Conservation (phyloP, 192 early-diverging fungal species). For the Umbelopsis isabellina region DNA sequence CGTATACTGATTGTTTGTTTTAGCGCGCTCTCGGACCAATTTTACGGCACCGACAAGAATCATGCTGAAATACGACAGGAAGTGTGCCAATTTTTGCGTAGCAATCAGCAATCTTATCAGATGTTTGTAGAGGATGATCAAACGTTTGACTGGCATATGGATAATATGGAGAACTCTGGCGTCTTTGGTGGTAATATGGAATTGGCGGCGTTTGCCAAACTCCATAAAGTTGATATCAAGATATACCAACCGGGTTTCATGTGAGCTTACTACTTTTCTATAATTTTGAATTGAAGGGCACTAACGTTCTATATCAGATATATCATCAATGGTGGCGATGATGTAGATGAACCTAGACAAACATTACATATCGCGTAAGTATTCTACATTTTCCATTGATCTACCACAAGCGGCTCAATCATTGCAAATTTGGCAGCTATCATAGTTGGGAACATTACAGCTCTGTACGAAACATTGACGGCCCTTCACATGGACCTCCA, state of each 20-base stretch:
- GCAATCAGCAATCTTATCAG: slow-evolving; percentile 59
- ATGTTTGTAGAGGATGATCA: slow-evolving; percentile 68
- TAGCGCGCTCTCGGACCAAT: slow-evolving; percentile 73
- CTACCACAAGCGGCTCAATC: not conserved
- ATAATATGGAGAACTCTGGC: slow-evolving; percentile 60
- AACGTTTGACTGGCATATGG: slow-evolving; percentile 59
- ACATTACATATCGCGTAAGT: slow-evolving; percentile 65
- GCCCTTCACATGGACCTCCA: slow-evolving; percentile 64
- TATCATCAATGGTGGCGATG: slow-evolving; percentile 67
- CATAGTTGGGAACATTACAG: slow-evolving; percentile 81
- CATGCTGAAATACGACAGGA: slow-evolving; percentile 57
- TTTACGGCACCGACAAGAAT: slow-evolving; percentile 58
- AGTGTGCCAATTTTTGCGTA: slow-evolving; percentile 65
- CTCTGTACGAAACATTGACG: slow-evolving; percentile 68
- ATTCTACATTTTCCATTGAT: not conserved
- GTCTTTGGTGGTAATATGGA: slow-evolving; percentile 78
- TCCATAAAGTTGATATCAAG: slow-evolving; percentile 63
- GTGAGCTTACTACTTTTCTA: slow-evolving; percentile 16
- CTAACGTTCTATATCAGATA: slow-evolving; percentile 35
- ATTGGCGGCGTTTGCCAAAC: slow-evolving; percentile 69
- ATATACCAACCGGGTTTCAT: slow-evolving; percentile 73
- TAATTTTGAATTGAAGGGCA: not conserved
- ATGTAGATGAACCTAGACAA: slow-evolving; percentile 46
- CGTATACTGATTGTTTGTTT: slow-evolving; percentile 22
- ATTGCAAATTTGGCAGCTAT: slow-evolving; percentile 45